Base-by-base conservation (phyloP, 441 rosid species). In the Lepidium campestre region DNA sequence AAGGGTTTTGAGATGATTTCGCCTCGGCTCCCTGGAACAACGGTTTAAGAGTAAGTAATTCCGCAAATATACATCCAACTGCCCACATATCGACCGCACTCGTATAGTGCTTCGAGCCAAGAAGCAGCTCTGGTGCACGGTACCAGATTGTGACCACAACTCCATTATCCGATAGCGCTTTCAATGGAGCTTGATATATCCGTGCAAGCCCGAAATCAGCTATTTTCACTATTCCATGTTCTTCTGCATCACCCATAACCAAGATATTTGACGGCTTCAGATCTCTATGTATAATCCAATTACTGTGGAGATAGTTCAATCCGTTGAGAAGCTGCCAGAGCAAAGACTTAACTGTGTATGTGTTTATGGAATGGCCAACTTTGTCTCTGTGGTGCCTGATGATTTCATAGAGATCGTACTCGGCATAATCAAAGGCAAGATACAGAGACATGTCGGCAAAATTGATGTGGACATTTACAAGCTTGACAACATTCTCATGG, bases 81-180 rank as follows among this genome's bases (percentile, higher is more conserved):
- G 99, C 99, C 98, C 98, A 93, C 90, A 85, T 91, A 69, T 93
- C 99, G 39, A 93, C 96, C 10, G 99, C 95, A 39, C 96, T 93
- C 0, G 96, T 93, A 58, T 94, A 94, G 74, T 94, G 98, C 82
- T 94, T 94, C 1, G 96, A 97, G 35, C 99, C 98, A 40, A 94
- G 92, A 60, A 94, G 98, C 79, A 94, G 79, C 77, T 94, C 99
- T 1, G 99, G 99, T 2, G 99, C 96, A 55, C 97, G 96, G 77
- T 94, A 94, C 98, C 99, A 94, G 62, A 91, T 91, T 12, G 97
- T 94, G 66, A 94, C 99, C 57, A 94, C 99, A 53, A 94, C 99
- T 61, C 99, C 99, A 59, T 94, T 91, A 55, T 89, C 97, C 22
- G 75, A 82, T 27, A 94, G 71, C 4, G 93, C 80, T 82, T 79